These are phyloP conservation scores for Penicillium vulpinum DNA, from an alignment of 2,329 filamentous ascomycete genomes.

Conservation along the genomic window DNA sequence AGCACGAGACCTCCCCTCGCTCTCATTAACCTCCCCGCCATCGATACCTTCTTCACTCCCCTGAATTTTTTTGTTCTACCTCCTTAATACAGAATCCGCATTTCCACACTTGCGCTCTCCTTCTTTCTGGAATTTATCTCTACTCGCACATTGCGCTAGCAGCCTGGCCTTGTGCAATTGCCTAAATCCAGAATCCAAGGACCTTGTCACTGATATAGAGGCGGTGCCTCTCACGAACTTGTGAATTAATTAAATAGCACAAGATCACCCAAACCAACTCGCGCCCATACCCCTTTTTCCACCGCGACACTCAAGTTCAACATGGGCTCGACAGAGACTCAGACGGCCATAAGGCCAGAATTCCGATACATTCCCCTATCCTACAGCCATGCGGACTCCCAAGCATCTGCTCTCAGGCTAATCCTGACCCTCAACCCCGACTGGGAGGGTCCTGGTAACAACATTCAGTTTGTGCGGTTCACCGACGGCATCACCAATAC, in stretches of 20 bases:
- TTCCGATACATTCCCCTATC: conserved; percentile 66
- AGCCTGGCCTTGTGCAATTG: neutral
- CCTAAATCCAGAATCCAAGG: neutral
- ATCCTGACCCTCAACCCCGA: conserved; percentile 78
- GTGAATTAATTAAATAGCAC: conserved; percentile 5
- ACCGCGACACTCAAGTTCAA: conserved; percentile 4
- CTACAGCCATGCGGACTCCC: conserved; percentile 75
- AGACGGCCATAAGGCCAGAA: conserved; percentile 19
- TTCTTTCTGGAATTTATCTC: neutral
- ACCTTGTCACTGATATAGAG: neutral
- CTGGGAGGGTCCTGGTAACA: conserved; percentile 72
- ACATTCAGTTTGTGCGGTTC: conserved; percentile 84
- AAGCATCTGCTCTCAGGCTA: conserved; percentile 75
- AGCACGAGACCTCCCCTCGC: conserved; percentile 37
- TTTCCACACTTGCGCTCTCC: neutral
- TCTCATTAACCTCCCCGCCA: conserved; percentile 15
- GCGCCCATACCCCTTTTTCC: conserved; percentile 3
- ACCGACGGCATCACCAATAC: conserved; percentile 99
- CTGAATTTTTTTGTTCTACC: conserved; percentile 10
- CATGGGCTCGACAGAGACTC: conserved; percentile 30
- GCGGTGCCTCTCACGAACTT: neutral
- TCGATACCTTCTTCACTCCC: neutral
- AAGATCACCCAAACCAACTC: neutral
- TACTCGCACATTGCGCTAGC: neutral
- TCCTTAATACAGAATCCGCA: neutral